Base-by-base conservation (phyloP, 2,329 filamentous ascomycete genomes). In the Xylaria sp. region DNA sequence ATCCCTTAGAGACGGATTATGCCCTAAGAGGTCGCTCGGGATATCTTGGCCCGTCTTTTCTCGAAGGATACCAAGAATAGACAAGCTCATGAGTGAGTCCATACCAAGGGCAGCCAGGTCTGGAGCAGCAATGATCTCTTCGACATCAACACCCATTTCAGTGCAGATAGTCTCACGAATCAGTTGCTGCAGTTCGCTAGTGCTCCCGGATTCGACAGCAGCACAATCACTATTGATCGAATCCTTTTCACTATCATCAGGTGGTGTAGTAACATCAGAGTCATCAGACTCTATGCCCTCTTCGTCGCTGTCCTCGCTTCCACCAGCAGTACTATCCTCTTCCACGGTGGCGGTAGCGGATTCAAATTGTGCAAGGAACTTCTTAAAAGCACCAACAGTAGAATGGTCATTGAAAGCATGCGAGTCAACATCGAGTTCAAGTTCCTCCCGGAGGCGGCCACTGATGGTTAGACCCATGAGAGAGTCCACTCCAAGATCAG, bases 81-180 rank as follows among this genome's bases (percentile, higher is more conserved):
- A 83, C 33, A 89, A 74, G 44, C 83, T 85, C 81, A 88, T 86
- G 25, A 88, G 80, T 1, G 85, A 88, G 73, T 89, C 86, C 80
- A 89, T 86, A 2, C 86, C 86, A 13, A 88, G 78, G 2, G 84
- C 83, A n/a, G 83, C 82, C 61, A 88, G 79, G 69, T 87, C 84
- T 0, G 84, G 82, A 0, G 84, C 83, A 25, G 84, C 84, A 2
- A 85, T 76, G 33, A 88, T 81, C 72, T 92, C 89, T 33, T 89
- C 86, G 11, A 90, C 81, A 27, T 89, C 86, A n/a, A 92, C 87
- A 64, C 89, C 89, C 85, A 92, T 91, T 77, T 92, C 90, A 42
- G 85, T 82, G n/a, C 89, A 87, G 68, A 92, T 88, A 63, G 89
- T 91, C 61, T 86, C 84, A 77, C 90, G 88, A 53, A 92, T 84